Evolutionary conservation across 257 asterid species (phyloP).

Genomic region (Scutellaria galericulata): DNA sequence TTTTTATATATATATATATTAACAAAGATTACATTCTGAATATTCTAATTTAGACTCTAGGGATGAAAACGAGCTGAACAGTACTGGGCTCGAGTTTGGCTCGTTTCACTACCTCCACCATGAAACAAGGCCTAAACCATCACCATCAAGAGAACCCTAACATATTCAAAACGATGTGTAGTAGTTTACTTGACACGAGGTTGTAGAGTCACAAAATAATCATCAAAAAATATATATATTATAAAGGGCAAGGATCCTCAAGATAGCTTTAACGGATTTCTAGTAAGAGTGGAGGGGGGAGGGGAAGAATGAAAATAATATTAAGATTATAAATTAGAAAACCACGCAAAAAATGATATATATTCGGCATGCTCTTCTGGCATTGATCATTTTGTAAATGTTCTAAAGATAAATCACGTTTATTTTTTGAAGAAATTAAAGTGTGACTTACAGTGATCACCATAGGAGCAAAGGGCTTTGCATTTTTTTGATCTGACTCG

Average conservation of each 20-base stretch:
- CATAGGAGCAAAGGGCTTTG: conserved; percentile 59
- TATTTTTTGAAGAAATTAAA: background rate
- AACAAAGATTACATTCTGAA: too few relatives aligned
- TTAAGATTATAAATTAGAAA: background rate
- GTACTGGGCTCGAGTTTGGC: too few relatives aligned
- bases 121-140: conserved; percentile 80
- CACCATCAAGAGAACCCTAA: conserved; percentile 82
- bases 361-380: background rate
- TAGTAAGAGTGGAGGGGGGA: background rate
- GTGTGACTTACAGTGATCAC: conserved; percentile 52
- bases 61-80: too few relatives aligned
- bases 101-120: conserved; percentile 70
- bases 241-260: background rate
- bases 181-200: background rate
- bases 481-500: conserved; percentile 38
- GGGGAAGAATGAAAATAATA: background rate
- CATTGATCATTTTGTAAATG: background rate
- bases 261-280: too few relatives aligned
- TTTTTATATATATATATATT: too few relatives aligned
- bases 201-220: background rate
- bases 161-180: background rate
- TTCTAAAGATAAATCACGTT: background rate
- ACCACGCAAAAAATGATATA: background rate
- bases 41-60: too few relatives aligned
- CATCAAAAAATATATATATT: background rate